Evolutionary conservation across 1,284 basidiomycete genomes (phyloP), one percentile per base, ranked within the genome.

Genomic region (Sanghuangporus baumii): DNA sequence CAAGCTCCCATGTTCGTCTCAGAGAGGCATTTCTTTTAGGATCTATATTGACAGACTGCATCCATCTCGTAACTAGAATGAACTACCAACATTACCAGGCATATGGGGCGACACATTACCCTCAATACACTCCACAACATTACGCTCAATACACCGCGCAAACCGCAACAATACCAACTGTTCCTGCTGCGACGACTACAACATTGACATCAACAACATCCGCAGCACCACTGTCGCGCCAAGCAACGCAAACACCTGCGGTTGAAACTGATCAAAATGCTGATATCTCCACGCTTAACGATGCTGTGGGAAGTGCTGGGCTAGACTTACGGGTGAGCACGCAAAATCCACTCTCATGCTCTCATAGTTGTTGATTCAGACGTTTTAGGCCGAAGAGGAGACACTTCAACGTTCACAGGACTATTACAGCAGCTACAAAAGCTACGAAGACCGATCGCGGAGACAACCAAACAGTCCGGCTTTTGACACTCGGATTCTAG

Each of bases 281-380:
- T 1, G 89, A 91, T 69, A 81, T 91, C 43, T 83, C 88, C 9
- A 89, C 87, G 4, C 70, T 93, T 52, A 93, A 91, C 63, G 91
- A 93, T 70, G 91, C 89, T 1, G 74, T 93, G 3, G 91, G 89
- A 5, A 91, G 88, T 69, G 89, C 90, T 12, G 91, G 91, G 14
- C 88, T 93, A 6, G 91, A 93, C 75, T 75, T 93, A 41, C 77
- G 88, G 70, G 90, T 90, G 69, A 66, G 79, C 74, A 23, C 41
- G 5, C 26, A 31, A 31, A 36, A 43, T 37, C 11, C 48, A 1
- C 51, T 11, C 48, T 3, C 50, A 12, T 55, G 6, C 37, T 37
- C 14, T 4, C 31, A 7, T 40, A 34, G 34, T 4, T 26, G 9
- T 18, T 46, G 7, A 47, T 48, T 55, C 66, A 41, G 60, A 57